A percentile compares a stretch with the other conserved stretches of the same genome.
Evolutionary conservation across 768 basidiomycete genomes (phyloP).

Genomic region (Exidia glandulosa): DNA sequence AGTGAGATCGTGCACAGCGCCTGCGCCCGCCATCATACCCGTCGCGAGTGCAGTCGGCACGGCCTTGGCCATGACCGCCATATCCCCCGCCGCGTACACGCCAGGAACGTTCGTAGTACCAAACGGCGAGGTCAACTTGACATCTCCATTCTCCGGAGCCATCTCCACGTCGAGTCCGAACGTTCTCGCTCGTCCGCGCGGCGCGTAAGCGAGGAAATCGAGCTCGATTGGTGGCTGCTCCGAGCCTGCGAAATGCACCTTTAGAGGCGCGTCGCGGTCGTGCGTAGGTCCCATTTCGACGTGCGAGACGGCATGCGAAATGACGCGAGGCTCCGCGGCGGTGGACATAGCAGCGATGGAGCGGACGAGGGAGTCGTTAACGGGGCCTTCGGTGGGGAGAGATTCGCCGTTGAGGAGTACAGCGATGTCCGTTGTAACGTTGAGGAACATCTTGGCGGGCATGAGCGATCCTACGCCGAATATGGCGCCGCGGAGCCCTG

Average conservation of each 20-base stretch:
- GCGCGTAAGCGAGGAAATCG: not conserved
- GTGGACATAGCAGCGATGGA: not conserved
- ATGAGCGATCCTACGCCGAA: not conserved
- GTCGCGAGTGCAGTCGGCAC: not conserved
- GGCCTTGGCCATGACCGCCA: not conserved
- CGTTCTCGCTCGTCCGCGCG: not conserved
- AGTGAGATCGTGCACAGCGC: not conserved
- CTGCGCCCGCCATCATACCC: not conserved
- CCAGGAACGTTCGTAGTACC: not conserved
- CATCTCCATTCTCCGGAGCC: not conserved
- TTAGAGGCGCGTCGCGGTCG: not conserved
- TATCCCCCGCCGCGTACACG: not conserved
- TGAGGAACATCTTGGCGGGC: not conserved
- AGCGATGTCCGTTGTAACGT: not conserved
- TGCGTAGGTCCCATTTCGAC: not conserved
- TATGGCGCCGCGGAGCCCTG: not conserved
- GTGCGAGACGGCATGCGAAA: not conserved
- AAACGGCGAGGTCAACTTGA: not conserved
- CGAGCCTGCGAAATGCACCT: not conserved
- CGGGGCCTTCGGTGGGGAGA: not conserved
- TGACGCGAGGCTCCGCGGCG: not conserved
- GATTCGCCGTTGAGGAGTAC: not conserved
- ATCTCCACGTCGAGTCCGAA: not conserved
- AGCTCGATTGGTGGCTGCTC: not conserved
- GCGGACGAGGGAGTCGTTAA: not conserved